Evolutionary conservation across 2,329 filamentous ascomycete species (phyloP), one percentile per base, ranked within the genome.

Genomic region (Zymoseptoria tritici): DNA sequence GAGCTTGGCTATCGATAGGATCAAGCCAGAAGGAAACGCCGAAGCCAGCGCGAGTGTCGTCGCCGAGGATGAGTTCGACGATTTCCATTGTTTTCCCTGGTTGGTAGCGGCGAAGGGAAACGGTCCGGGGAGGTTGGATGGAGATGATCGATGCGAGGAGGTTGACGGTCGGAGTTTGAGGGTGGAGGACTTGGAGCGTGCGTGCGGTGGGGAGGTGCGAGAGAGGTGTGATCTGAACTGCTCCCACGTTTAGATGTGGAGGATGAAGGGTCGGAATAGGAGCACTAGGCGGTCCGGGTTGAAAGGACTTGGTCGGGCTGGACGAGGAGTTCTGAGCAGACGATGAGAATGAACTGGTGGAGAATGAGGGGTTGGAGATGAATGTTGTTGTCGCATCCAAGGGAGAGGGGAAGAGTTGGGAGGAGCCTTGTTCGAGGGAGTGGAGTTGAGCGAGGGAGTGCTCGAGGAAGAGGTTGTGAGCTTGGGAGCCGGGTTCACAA

Each of bases 41-140:
- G 74, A 97, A 96, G 2, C 88, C 89, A 0, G 89, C 84, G 64
- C 81, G 84, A 0, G 91, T 96, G 56, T 96, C 89, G 72, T 97
- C 93, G 4, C 89, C 92, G 0, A 97, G 85, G 1, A 92, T 78
- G 2, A 94, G 74, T 73, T 96, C 91, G 49, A 93, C 77, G 2
- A 96, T 80, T 5, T 88, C 83, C 56, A 87, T 80, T 46, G 36
- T 46, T 46, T 46, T 46, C 51, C 79, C 74, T 61, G 75, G 57
- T 55, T 57, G 36, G 31, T 59, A 57, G 76, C 78, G 68, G 49
- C 83, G 81, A 0, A 91, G 90, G 29, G 79, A 82, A 20, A 96
- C 84, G 2, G 81, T 81, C 22, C 89, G 85, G 1, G 88, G 80
- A 46, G 85, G 80, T 0, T 87, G 81, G 54, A 91, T 81, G 11